A percentile compares a stretch with the other conserved stretches of the same genome.
phyloP scores from a whole-genome alignment of 192 early-diverging fungal genomes.

The Coemansia sp. region DNA sequence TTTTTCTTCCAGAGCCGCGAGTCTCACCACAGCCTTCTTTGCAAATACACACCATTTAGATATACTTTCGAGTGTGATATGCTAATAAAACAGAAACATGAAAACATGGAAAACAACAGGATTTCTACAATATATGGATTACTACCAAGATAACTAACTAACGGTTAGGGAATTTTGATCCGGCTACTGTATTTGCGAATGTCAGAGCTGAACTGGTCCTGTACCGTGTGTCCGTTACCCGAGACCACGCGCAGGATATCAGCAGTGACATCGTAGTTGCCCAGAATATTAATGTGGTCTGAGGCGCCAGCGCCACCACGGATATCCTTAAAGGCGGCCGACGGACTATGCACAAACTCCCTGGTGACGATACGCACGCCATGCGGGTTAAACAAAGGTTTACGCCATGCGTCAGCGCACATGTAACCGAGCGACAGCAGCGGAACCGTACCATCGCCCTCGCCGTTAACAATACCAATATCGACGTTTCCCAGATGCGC shows the following conservation, averaged over 20 bases:
- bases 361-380: constrained; percentile 67
- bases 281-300: constrained; percentile 88
- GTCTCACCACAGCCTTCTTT: no score
- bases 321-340: constrained; percentile 61
- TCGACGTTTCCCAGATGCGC: constrained; percentile 56
- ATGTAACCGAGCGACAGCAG: constrained; percentile 84
- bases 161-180: constrained; percentile 25
- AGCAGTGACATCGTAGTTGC: constrained; percentile 69
- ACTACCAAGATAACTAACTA: constrained; percentile 4
- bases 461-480: constrained; percentile 66
- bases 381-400: constrained; percentile 78
- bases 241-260: constrained; percentile 61
- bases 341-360: constrained; percentile 65
- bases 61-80: no score
- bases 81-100: no score
- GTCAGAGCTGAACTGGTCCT: constrained; percentile 49
- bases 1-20: no score
- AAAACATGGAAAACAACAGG: no score
- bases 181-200: constrained; percentile 47
- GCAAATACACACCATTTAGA: no score
- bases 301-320: constrained; percentile 74
- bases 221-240: constrained; percentile 38
- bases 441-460: constrained; percentile 87
- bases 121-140: background rate
- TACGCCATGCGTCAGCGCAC: constrained; percentile 82